Evolutionary conservation across 495 filamentous ascomycete genomes (phyloP).

Genomic region (Amorphotheca resinae): DNA sequence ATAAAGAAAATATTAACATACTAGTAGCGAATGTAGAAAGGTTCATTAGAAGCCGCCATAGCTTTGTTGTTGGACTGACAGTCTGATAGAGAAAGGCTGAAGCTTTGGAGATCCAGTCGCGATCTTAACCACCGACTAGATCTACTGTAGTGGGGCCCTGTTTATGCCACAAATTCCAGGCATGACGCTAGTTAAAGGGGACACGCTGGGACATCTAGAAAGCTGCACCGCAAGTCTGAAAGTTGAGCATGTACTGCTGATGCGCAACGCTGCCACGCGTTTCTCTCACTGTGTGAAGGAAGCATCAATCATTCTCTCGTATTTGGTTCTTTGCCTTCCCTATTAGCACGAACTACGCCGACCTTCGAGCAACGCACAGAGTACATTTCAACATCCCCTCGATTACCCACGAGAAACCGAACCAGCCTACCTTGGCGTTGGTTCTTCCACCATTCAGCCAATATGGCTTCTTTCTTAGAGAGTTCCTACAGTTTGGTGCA

Average conservation of each 20-base stretch:
- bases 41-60: slow-evolving; percentile 38
- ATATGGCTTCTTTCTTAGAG: slow-evolving; percentile 90
- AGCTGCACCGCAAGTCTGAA: not conserved
- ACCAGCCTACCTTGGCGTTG: slow-evolving; percentile 5
- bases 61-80: not conserved
- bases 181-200: not conserved
- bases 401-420: slow-evolving; percentile 10
- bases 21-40: slow-evolving; percentile 98
- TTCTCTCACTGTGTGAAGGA: slow-evolving; percentile 10
- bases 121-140: too few relatives aligned
- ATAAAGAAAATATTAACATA: slow-evolving; percentile 20
- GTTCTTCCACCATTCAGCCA: slow-evolving; percentile 24
- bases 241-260: slow-evolving; percentile 11
- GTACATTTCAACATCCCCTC: slow-evolving; percentile 9
- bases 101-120: too few relatives aligned
- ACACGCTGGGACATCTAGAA: not conserved
- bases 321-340: slow-evolving; percentile 4
- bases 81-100: slow-evolving; percentile 11
- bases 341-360: not conserved
- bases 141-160: not conserved
- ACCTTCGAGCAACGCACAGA: slow-evolving; percentile 1
- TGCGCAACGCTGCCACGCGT: slow-evolving; percentile 11
- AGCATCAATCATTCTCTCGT: not conserved
- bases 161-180: not conserved
- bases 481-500: slow-evolving; percentile 90